Base-by-base conservation (phyloP, 2,329 filamentous ascomycete species). In the Hypoxylon sp. region DNA sequence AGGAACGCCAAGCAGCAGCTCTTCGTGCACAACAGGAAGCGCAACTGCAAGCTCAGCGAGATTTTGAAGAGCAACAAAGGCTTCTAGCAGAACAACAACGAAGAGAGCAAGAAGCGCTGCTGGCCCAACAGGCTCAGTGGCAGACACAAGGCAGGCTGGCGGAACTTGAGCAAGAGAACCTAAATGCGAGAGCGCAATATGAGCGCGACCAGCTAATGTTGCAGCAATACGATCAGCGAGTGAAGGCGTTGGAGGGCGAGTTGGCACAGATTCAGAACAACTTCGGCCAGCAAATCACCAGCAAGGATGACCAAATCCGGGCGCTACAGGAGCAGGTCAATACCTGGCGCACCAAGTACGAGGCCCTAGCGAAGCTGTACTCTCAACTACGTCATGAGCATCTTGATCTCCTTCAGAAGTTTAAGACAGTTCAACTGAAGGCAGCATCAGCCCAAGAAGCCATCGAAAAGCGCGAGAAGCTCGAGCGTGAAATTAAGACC, bases 141-240 rank as follows among this genome's bases (percentile, higher is more conserved):
- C 95, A 98, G 77, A 98, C 95, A 0, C 94, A 98, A 78, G 96
- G 96, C 42, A 91, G 94, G n/a, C 86, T 99, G 75, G 96, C 95
- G 1, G 96, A 99, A 81, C 85, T 99, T 54, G 95, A 99, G 82
- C 92, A 92, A 64, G 95, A 98, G 81, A 98, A 99, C 74, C 84
- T 99, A 27, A 95, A 96, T 75, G 96, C 96, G 3, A 89, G 96
- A 46, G 93, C 94, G 7, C 96, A 98, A 80, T 98, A 98, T 78
- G 94, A 98, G 80, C 92, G 92, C n/a, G 94, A 99, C 78, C 96
- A 98, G 81, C 85, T 99, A 46, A 93, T 98, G 92, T 86, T 99
- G 47, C 93, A 98, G 80, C 95, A 98, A 78, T 99, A 98, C 78
- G 96, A 99, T 73, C 91, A 93, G 77, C 89, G 95, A 68, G 94